Conservation (phyloP, 805 yeast species). For the Hanseniaspora vineae region DNA sequence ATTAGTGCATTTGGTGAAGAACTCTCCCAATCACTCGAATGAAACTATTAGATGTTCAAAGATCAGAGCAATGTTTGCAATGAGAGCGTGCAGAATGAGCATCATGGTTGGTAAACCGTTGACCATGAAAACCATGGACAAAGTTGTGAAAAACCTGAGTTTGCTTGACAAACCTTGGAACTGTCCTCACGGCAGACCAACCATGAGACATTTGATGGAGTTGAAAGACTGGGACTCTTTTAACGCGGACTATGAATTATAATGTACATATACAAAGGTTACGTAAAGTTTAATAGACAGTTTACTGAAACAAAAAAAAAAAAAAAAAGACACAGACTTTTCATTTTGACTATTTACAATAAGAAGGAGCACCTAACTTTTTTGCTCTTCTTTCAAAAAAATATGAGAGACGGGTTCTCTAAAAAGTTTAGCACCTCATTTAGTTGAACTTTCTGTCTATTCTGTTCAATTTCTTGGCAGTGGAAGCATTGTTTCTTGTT, state of each 20-base stretch:
- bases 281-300: not conserved
- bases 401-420: no score
- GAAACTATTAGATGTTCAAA: conserved; percentile 47
- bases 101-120: conserved; percentile 86
- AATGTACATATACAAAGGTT: not conserved
- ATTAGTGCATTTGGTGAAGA: conserved; percentile 50
- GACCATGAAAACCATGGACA: conserved; percentile 44
- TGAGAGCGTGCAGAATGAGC: conserved; percentile 89
- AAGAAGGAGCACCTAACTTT: not conserved
- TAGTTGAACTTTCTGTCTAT: conserved; percentile 39
- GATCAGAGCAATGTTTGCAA: conserved; percentile 73
- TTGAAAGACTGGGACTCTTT: conserved; percentile 34
- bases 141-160: conserved; percentile 56
- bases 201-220: conserved; percentile 80
- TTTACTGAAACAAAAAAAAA: not conserved
- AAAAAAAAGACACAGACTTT: not conserved
- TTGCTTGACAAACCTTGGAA: conserved; percentile 87
- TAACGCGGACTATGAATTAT: conserved; percentile 28
- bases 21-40: conserved; percentile 22
- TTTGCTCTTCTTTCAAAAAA: no score
- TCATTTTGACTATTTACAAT: not conserved
- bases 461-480: conserved; percentile 77
- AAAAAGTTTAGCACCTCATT: not conserved
- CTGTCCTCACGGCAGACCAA: conserved; percentile 96
- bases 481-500: conserved; percentile 80